Evolutionary conservation across 371 early-diverging fungal species (phyloP), one percentile per base, ranked within the genome.

Genomic region (Mucor indicus): DNA sequence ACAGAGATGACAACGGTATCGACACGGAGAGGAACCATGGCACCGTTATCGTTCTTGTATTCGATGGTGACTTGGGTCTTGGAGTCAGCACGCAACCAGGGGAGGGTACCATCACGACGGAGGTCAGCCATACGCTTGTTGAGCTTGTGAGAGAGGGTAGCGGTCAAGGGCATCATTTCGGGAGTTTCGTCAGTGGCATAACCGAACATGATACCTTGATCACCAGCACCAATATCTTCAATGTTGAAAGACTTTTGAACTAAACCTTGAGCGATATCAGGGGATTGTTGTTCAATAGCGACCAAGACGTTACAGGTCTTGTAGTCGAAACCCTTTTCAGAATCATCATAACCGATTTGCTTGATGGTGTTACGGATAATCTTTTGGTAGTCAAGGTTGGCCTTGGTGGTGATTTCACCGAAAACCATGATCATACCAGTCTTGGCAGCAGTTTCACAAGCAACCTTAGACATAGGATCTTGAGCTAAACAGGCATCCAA

Each of bases 21-120:
- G 56, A 99, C 98, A 64, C 98, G 89, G 55, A 93, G 80, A 54
- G 99, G 99, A 44, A 91, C 79, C 64, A 96, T 85, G 60, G 90
- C 91, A 59, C 95, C 96, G 64, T 84, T 82, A 43, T 92, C 90
- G 78, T 91, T 90, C 79, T 85, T 86, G 91, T 99, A 99, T 83
- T 98, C 98, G 56, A 98, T 91, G 59, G 99, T 99, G 65, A 99
- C 99, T 75, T 99, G 99, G 65, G 99, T 92, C 90, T 99, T 99
- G 74, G 96, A 91, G 87, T 99, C 99, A 55, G 99, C 96, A 55
- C 96, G 92, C 64, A 99, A 79, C 93, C 93, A 99, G 55, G 79
- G 57, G 60, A 93, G 84, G 55, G 82, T 81, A 55, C 93, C 95
- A 63, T 89, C 87, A 64, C 93, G 90, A 62, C 98, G 96, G 67